Conservation (phyloP, 2,329 filamentous ascomycete genomes). For the Cytospora piceicola region DNA sequence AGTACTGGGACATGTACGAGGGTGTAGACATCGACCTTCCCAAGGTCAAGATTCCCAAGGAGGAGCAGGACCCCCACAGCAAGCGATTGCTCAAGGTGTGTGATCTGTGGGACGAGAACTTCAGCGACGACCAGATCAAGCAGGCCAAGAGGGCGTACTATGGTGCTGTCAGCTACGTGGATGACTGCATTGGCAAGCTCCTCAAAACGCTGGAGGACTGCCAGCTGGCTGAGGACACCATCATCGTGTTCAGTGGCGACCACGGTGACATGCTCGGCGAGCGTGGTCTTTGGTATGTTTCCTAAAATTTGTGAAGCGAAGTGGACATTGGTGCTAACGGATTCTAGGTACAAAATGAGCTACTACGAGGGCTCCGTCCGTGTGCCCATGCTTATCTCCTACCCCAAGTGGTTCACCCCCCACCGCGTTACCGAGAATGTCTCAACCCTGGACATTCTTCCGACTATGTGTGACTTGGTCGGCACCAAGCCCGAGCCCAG, state of each 20-base stretch:
- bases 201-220: constrained; percentile 78
- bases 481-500: constrained; percentile 69
- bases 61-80: constrained; percentile 84
- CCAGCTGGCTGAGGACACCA: constrained; percentile 80
- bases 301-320: too few species aligned
- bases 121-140: constrained; percentile 85
- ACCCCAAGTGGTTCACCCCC: constrained; percentile 74
- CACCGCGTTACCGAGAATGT: constrained; percentile 82
- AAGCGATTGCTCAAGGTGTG: constrained; percentile 84
- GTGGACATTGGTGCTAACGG: background rate
- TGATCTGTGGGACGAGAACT: constrained; percentile 82
- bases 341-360: constrained; percentile 83
- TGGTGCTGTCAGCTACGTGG: constrained; percentile 89
- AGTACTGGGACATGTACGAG: constrained; percentile 93
- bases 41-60: constrained; percentile 75
- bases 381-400: constrained; percentile 83
- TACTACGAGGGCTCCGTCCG: constrained; percentile 92
- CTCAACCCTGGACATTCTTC: constrained; percentile 87
- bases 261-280: constrained; percentile 97
- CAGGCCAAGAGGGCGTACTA: constrained; percentile 88
- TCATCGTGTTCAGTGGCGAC: constrained; percentile 90
- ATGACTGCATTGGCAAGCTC: constrained; percentile 86
- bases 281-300: constrained; percentile 74
- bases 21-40: constrained; percentile 85
- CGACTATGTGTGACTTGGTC: constrained; percentile 83